Evolutionary conservation across 805 yeast species (phyloP), one percentile per base, ranked within the genome.

Genomic region (Ogataea glucozyma): DNA sequence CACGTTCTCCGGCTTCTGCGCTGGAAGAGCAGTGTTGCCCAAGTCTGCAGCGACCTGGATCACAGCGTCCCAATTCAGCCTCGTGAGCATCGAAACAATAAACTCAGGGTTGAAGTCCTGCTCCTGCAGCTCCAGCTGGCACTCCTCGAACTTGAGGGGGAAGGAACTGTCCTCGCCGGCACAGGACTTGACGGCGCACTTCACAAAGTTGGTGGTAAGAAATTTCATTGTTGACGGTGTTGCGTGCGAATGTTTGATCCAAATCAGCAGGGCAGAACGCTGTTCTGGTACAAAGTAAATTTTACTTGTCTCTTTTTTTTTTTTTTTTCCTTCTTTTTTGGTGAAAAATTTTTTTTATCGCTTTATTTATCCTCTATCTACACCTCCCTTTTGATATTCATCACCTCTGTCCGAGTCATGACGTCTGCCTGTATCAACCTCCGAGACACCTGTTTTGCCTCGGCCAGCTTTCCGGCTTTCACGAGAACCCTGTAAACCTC

Each of bases 121-220:
- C 58, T 81, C 90, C 57, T 86, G 86, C 57, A 81, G 85, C 12
- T 77, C 84, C 26, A 93, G 69, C 53, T 83, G 76, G 55, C 93
- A 84, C 17, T 79, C 76, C 43, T 73, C 63, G 61, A 75, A 91
- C 47, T 73, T 72, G 43, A 93, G 73, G 2, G 99, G 99, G 61
- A 89, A 93, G 14, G 95, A 79, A 5, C 80, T 78, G 11, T 78
- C 76, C 5, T 91, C 76, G 11, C 80, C 68, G 33, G 83, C 88
- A 60, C 99, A 93, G 2, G 81, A 57, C 58, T 84, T 83, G 48
- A 88, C 85, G 0, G 98, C 89, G 66, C 99, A 93, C 62, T 85
- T 88, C 49, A 93, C 95, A 66, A 93, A 93, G 66, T 93, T 93
- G 10, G 97, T 87, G n/a, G 99, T 91, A 20, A 93, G 70, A 57